A percentile compares a stretch with the other conserved stretches of the same genome.
phyloP scores from a whole-genome alignment of 768 basidiomycete species.

The Hericium rajendrae region DNA sequence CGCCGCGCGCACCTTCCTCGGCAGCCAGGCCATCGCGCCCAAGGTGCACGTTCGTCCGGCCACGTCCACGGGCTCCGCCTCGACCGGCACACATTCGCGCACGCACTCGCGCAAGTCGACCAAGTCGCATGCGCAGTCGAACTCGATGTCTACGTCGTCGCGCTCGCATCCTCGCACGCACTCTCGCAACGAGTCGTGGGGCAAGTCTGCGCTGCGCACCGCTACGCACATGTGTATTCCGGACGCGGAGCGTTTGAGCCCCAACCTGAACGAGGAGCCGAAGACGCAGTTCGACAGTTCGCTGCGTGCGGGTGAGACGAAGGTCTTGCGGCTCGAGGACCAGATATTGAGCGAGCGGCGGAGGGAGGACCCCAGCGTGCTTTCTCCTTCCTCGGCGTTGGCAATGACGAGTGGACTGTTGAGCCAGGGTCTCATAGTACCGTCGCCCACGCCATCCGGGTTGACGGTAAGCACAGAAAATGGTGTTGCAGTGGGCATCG shows the following conservation, averaged over 20 bases:
- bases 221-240: constrained; percentile 20
- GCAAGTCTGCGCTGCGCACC: constrained; percentile 27
- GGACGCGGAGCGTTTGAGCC: constrained; percentile 12
- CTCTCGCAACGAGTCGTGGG: constrained; percentile 29
- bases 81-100: constrained; percentile 18
- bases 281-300: constrained; percentile 8
- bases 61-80: constrained; percentile 12
- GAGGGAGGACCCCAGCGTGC: not conserved
- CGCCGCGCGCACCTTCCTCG: constrained; percentile 56
- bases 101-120: constrained; percentile 9
- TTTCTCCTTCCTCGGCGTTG: constrained; percentile 1
- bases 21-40: constrained; percentile 50
- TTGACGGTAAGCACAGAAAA: constrained; percentile 17
- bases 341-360: not conserved
- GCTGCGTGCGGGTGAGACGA: constrained; percentile 17
- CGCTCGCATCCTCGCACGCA: constrained; percentile 32
- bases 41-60: constrained; percentile 21
- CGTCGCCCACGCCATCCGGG: constrained; percentile 24
- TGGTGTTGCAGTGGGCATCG: constrained; percentile 30
- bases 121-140: not conserved
- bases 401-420: constrained; percentile 13
- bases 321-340: constrained; percentile 7
- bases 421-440: not conserved
- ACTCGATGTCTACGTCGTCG: constrained; percentile 6
- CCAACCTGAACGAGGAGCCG: not conserved